These are phyloP conservation scores for Lasiodiplodia citricola DNA, from an alignment of 2,329 filamentous ascomycete genomes.

Conservation along the genomic window DNA sequence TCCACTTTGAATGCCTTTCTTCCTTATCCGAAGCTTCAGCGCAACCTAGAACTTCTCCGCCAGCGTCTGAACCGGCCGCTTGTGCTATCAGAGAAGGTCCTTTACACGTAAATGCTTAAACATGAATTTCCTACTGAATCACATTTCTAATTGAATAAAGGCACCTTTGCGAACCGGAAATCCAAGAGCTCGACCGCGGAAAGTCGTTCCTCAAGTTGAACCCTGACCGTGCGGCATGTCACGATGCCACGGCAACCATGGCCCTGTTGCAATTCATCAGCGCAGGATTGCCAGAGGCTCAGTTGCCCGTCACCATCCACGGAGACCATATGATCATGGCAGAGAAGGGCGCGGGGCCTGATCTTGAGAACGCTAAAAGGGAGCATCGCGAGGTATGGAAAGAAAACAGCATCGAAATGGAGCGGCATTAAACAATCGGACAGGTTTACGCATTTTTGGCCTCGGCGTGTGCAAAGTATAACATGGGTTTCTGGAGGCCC, in stretches of 20 bases:
- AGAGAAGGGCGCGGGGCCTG: slow-evolving; percentile 40
- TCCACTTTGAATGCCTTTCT: not conserved
- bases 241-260: slow-evolving; percentile 53
- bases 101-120: slow-evolving; percentile 36
- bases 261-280: slow-evolving; percentile 51
- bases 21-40: not conserved
- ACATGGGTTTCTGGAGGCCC: slow-evolving; percentile 50
- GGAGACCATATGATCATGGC: slow-evolving; percentile 49
- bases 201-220: slow-evolving; percentile 45
- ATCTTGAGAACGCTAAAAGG: slow-evolving; percentile 35
- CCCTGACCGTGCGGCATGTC: slow-evolving; percentile 49
- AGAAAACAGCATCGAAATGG: too few relatives aligned
- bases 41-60: not conserved
- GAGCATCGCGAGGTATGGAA: slow-evolving; percentile 33
- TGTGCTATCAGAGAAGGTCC: slow-evolving; percentile 47
- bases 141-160: slow-evolving; percentile 20
- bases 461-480: slow-evolving; percentile 51
- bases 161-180: slow-evolving; percentile 39
- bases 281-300: slow-evolving; percentile 46
- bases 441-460: slow-evolving; percentile 49
- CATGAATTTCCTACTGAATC: not conserved
- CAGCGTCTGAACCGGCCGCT: slow-evolving; percentile 33
- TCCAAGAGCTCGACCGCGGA: slow-evolving; percentile 43
- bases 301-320: slow-evolving; percentile 48
- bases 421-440: not conserved